Evolutionary conservation across 257 asterid species (phyloP).

Genomic region (Petrea volubilis): DNA sequence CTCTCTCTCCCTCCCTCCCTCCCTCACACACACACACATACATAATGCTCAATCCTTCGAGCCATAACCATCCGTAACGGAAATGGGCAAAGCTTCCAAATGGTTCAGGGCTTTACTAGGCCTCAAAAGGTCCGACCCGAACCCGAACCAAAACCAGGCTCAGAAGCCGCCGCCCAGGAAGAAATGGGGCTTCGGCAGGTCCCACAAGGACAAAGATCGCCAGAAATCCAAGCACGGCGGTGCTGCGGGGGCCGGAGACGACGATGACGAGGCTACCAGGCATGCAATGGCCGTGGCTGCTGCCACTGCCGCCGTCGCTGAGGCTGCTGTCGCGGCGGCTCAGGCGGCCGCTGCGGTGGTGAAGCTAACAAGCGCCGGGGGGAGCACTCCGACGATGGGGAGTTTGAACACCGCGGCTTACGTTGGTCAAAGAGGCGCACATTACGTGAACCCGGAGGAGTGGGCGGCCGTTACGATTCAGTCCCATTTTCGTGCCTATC

Average conservation of each 20-base stretch:
- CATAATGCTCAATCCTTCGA: constrained; percentile 5
- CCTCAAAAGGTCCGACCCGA: constrained; percentile 42
- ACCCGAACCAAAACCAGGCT: constrained; percentile 3
- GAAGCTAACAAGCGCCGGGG: constrained; percentile 42
- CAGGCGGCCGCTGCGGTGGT: constrained; percentile 80
- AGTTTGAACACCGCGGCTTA: not conserved
- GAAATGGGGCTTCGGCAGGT: constrained; percentile 65
- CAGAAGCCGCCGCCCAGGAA: constrained; percentile 42
- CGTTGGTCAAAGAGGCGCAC: constrained; percentile 13
- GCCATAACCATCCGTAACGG: constrained; percentile 9
- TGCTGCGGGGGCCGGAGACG: constrained; percentile 15
- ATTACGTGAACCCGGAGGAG: constrained; percentile 20
- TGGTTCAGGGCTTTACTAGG: constrained; percentile 74
- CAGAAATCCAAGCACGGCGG: constrained; percentile 18
- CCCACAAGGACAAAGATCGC: constrained; percentile 30
- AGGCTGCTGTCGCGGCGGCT: constrained; percentile 74
- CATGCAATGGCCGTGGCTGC: constrained; percentile 63
- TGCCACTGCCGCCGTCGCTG: constrained; percentile 63
- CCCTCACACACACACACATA: not conserved
- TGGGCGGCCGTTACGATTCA: constrained; percentile 57
- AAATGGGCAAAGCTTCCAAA: constrained; percentile 77
- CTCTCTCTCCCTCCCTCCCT: constrained; percentile 16
- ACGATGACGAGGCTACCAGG: constrained; percentile 32
- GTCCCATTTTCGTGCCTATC: constrained; percentile 54
- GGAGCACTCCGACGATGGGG: not conserved